Percentiles rank a stretch among this genome's conserved stretches.
phyloP scores from a whole-genome alignment of 1,284 basidiomycete genomes.

The Stygiomarasmius scandens region DNA sequence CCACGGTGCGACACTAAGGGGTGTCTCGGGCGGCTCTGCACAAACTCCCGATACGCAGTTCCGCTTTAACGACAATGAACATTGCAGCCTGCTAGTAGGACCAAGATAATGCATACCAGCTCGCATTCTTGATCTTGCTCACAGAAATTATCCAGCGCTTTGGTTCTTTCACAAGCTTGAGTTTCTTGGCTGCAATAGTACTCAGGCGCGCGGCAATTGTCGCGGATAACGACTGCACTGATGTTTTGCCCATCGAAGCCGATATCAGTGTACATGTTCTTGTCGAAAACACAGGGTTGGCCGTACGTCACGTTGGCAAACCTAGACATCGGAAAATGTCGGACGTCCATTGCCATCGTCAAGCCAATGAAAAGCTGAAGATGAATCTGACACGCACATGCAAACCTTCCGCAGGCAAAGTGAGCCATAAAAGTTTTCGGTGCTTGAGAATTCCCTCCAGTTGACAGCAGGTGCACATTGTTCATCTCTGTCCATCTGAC shows the following conservation, averaged over 20 bases:
- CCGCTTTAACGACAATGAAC: slow-evolving; percentile 17
- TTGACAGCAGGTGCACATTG: slow-evolving; percentile 58
- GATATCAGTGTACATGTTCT: slow-evolving; percentile 59
- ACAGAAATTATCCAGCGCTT: slow-evolving; percentile 49
- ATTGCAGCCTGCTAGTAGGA: background rate
- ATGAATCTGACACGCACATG: slow-evolving; percentile 48
- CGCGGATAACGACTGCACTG: slow-evolving; percentile 57
- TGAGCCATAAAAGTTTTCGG: slow-evolving; percentile 55
- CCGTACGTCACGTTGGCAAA: slow-evolving; percentile 60
- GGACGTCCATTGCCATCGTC: background rate
- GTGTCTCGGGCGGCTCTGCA: slow-evolving; percentile 29
- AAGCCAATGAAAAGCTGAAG: background rate
- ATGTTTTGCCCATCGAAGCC: slow-evolving; percentile 46
- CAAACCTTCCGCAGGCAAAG: slow-evolving; percentile 61
- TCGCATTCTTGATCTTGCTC: slow-evolving; percentile 59
- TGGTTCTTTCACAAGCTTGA: slow-evolving; percentile 50
- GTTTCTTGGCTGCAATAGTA: slow-evolving; percentile 60
- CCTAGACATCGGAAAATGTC: slow-evolving; percentile 33
- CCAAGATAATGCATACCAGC: slow-evolving; percentile 34
- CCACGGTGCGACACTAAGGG: slow-evolving; percentile 25
- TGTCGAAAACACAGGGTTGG: slow-evolving; percentile 60
- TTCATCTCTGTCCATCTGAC: slow-evolving; percentile 75
- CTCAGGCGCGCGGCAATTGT: slow-evolving; percentile 58
- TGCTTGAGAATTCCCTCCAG: slow-evolving; percentile 40
- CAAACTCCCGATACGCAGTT: slow-evolving; percentile 29